Evolutionary conservation across 495 filamentous ascomycete genomes (phyloP).

Genomic region (Lophium mytilinum): DNA sequence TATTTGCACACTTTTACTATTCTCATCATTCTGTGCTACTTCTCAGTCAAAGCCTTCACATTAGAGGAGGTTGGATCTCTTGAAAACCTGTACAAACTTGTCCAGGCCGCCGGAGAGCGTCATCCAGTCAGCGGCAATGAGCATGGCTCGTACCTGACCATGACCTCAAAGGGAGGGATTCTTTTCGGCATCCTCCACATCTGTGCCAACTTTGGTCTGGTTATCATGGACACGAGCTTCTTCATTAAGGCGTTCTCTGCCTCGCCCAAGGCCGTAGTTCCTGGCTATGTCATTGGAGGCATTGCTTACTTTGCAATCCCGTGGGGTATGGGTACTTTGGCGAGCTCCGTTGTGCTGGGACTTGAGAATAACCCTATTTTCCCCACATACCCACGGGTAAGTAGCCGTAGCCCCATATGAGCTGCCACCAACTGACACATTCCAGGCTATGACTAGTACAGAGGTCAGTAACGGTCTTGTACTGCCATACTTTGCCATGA

Average conservation of each 20-base stretch:
- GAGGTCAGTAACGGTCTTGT: conserved; percentile 38
- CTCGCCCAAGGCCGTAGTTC: conserved; percentile 34
- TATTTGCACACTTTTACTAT: conserved; percentile 18
- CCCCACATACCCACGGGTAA: conserved; percentile 39
- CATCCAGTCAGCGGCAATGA: conserved; percentile 20
- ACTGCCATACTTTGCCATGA: conserved; percentile 38
- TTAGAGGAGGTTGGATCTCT: conserved; percentile 19
- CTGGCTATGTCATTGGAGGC: conserved; percentile 41
- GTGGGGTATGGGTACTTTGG: conserved; percentile 39
- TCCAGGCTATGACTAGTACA: conserved; percentile 33
- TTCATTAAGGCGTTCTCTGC: conserved; percentile 43
- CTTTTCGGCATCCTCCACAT: conserved; percentile 24
- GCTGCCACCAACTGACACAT: background rate
- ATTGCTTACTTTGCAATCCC: conserved; percentile 41
- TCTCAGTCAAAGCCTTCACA: conserved; percentile 30
- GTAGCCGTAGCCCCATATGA: background rate
- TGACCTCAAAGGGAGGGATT: conserved; percentile 22
- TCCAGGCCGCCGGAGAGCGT: conserved; percentile 12
- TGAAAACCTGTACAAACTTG: conserved; percentile 20
- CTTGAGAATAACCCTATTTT: conserved; percentile 38
- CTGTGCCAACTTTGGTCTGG: conserved; percentile 21
- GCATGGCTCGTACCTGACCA: conserved; percentile 22
- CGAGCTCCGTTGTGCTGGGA: conserved; percentile 36
- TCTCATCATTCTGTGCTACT: conserved; percentile 38
- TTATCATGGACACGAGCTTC: conserved; percentile 40